Evolutionary conservation across 148 eudicot species (phyloP).

Genomic region (Talinum fruticosum): DNA sequence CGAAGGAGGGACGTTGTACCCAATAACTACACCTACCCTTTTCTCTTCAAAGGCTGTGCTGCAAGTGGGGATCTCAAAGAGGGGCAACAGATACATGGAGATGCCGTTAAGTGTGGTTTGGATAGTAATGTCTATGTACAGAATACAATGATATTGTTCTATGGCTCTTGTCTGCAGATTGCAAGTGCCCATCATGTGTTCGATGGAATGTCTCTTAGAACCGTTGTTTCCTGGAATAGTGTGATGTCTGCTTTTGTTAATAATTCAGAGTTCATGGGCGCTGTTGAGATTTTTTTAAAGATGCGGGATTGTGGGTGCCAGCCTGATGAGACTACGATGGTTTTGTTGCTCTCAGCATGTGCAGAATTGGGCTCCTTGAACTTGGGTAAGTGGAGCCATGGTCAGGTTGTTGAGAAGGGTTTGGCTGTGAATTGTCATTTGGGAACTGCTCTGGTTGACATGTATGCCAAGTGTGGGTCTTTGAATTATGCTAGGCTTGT

Average conservation of each 20-base stretch:
- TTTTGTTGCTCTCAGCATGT: constrained; percentile 47
- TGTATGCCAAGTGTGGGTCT: constrained; percentile 60
- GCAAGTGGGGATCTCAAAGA: constrained; percentile 29
- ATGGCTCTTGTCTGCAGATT: constrained; percentile 37
- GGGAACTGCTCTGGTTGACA: constrained; percentile 55
- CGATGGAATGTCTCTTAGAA: constrained; percentile 45
- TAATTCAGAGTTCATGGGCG: constrained; percentile 28
- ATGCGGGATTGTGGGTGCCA: constrained; percentile 41
- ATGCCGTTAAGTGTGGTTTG: constrained; percentile 43
- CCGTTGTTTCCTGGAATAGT: constrained; percentile 57
- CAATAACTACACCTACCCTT: constrained; percentile 40
- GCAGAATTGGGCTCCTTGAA: constrained; percentile 40
- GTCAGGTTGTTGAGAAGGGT: constrained; percentile 40
- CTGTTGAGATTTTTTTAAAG: constrained; percentile 34
- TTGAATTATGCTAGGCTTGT: constrained; percentile 35
- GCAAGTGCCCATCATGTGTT: constrained; percentile 42
- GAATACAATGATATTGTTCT: constrained; percentile 47
- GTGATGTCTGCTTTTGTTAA: constrained; percentile 41
- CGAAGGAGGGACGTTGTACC: constrained; percentile 27
- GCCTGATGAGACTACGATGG: constrained; percentile 53
- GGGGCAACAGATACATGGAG: constrained; percentile 48
- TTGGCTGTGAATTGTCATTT: constrained; percentile 36
- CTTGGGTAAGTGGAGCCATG: constrained; percentile 52
- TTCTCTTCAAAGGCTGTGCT: constrained; percentile 53
- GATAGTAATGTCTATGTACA: constrained; percentile 39